A percentile compares a stretch with the other conserved stretches of the same genome.
Evolutionary conservation across 192 early-diverging fungal genomes (phyloP).

Genomic region (Ambispora gerdemannii): DNA sequence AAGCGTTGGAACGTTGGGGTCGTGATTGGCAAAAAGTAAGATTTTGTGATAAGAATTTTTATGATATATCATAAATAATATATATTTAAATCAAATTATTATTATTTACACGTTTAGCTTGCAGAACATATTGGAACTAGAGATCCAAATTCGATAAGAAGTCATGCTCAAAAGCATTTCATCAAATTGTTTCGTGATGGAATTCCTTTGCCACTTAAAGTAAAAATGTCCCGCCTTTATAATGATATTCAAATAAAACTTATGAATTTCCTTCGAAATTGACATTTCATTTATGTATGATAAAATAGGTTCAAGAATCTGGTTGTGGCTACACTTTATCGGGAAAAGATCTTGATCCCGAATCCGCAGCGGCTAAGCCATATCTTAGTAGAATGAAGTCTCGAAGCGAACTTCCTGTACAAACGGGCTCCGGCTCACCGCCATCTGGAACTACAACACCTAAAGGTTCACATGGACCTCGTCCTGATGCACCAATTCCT

Average conservation of each 20-base stretch:
- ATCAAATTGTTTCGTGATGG: slow-evolving; percentile 85
- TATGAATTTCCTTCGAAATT: slow-evolving; percentile 18
- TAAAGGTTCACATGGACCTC: background rate
- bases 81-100: slow-evolving; percentile 11
- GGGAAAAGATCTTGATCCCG: slow-evolving; percentile 84
- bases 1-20: slow-evolving; percentile 77
- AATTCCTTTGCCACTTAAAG: slow-evolving; percentile 79
- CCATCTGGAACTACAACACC: background rate
- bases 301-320: slow-evolving; percentile 43
- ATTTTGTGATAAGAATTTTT: too few species aligned
- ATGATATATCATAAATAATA: too few species aligned
- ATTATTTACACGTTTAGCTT: slow-evolving; percentile 40
- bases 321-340: slow-evolving; percentile 80
- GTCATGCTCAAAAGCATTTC: slow-evolving; percentile 90
- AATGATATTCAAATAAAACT: slow-evolving; percentile 23
- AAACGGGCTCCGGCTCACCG: background rate
- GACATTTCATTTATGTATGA: slow-evolving; percentile 24
- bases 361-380: slow-evolving; percentile 79
- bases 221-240: slow-evolving; percentile 49
- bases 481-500: background rate
- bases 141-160: slow-evolving; percentile 79
- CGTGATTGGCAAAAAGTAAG: slow-evolving; percentile 77
- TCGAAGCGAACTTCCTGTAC: background rate
- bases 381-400: slow-evolving; percentile 43
- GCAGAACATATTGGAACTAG: slow-evolving; percentile 72